Evolutionary conservation across 2,329 filamentous ascomycete genomes (phyloP).

Genomic region (Aotearoamyces nothofagi): DNA sequence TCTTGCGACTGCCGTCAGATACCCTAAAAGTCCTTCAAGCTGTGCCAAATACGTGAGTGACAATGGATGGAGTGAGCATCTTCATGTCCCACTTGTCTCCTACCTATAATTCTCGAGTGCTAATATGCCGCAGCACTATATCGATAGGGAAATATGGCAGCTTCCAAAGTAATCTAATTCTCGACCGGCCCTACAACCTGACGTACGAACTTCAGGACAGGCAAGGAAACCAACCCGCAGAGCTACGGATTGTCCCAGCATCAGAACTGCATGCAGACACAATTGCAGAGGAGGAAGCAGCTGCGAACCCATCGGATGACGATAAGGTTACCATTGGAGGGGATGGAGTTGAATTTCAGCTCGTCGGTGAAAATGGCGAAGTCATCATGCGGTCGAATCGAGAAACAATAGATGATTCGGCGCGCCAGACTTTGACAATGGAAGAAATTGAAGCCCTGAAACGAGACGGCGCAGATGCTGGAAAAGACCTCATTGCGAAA

Average conservation of each 20-base stretch:
- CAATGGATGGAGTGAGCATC: slow-evolving; percentile 10
- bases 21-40: slow-evolving; percentile 40
- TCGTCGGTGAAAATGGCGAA: slow-evolving; percentile 30
- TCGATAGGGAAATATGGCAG: slow-evolving; percentile 85
- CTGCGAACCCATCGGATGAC: slow-evolving; percentile 26
- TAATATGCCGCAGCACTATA: slow-evolving; percentile 47
- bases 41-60: slow-evolving; percentile 41
- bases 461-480: slow-evolving; percentile 58
- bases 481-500: slow-evolving; percentile 84
- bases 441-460: slow-evolving; percentile 60
- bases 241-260: slow-evolving; percentile 64
- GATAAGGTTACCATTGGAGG: slow-evolving; percentile 26
- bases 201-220: slow-evolving; percentile 82
- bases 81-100: slow-evolving; percentile 5
- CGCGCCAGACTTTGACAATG: slow-evolving; percentile 61
- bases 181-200: slow-evolving; percentile 81
- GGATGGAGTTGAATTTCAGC: slow-evolving; percentile 28
- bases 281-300: slow-evolving; percentile 34
- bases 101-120: slow-evolving; percentile 4
- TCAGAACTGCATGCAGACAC: slow-evolving; percentile 75
- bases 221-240: slow-evolving; percentile 42
- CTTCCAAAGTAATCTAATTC: slow-evolving; percentile 77
- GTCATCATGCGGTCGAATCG: slow-evolving; percentile 39
- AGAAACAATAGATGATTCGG: slow-evolving; percentile 43
- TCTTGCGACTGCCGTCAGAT: slow-evolving; percentile 42